phyloP scores from a whole-genome alignment of 192 early-diverging fungal genomes.

The Rhizoclosmatium sp. region DNA sequence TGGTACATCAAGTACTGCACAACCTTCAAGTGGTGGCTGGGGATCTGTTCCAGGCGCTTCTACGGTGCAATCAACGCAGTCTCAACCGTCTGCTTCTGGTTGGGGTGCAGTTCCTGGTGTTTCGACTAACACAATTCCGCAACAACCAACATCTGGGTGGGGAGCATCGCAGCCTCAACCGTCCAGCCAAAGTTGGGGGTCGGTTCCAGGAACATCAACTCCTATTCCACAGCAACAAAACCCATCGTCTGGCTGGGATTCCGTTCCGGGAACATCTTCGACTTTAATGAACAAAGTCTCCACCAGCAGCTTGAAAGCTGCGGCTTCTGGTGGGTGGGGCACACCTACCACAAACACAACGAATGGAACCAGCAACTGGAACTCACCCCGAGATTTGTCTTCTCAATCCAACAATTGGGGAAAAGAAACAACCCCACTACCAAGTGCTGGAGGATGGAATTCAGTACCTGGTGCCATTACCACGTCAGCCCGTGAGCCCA shows the following conservation, averaged over 20 bases:
- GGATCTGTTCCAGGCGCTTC: constrained; percentile 11
- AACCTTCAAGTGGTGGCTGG: background rate
- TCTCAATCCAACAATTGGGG: background rate
- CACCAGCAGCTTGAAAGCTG: background rate
- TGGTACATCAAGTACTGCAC: background rate
- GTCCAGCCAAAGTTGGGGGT: background rate
- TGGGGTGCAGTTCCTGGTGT: constrained; percentile 10
- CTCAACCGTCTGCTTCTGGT: background rate
- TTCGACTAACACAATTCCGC: background rate
- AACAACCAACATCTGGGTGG: background rate
- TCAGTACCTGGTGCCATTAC: background rate
- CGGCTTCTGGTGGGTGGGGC: background rate
- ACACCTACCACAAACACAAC: background rate
- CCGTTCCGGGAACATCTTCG: background rate
- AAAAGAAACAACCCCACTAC: background rate
- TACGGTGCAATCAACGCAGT: background rate
- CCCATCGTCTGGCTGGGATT: constrained; percentile 4
- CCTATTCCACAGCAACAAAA: background rate
- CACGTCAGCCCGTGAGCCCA: background rate
- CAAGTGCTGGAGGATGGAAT: constrained; percentile 8
- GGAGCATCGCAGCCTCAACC: background rate
- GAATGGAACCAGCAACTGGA: background rate
- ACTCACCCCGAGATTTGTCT: background rate
- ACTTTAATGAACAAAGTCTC: background rate
- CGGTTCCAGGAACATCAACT: background rate